Base-by-base conservation (phyloP, 148 eudicot genomes). In the Pouteria glomerata region DNA sequence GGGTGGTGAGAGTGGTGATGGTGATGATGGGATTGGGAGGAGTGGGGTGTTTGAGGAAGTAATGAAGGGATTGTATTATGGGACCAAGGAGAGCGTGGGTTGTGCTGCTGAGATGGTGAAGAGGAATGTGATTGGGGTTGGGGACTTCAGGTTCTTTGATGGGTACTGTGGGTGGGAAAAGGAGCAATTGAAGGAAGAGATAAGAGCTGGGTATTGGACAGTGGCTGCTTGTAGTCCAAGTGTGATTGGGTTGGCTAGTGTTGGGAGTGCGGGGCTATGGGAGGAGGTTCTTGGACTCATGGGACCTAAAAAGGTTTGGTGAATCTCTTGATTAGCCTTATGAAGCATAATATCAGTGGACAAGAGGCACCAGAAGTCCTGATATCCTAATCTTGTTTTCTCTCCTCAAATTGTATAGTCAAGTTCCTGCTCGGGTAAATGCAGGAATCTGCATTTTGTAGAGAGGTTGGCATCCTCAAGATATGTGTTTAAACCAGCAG, bases 121-220 rank as follows among this genome's bases (percentile, higher is more conserved):
- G 83, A 87, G 97, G 79, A 78, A 82, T 75, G 81, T 80, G 53
- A 84, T 91, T 64, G 86, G 78, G 31, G 71, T 77, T n/a, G 87
- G 67, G 60, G 87, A 87, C 14, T 83, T 93, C 31, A 84, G 84
- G 81, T 93, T 93, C 82, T 93, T 87, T 70, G 95, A 93, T 78
- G 98, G 98, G 60, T 93, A 89, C 61, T 93, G 98, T 79, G 97
- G 95, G 58, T 93, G 98, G 97, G 95, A 89, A 33, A 83, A 70
- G 77, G 88, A 87, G 58, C 98, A 90, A 66, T 24, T 93, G 81
- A 81, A 63, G 61, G 98, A 86, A 57, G 98, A 93, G 89, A 85
- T 93, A 8, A 63, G 74, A 75, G 85, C 91, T 19, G 97, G 97
- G 18, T 89, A 83, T 80, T 93, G 98, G 98, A 79, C 89, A 12